These are phyloP conservation scores for Tuber indicum DNA, from an alignment of 495 filamentous ascomycete genomes.

Conservation along the genomic window DNA sequence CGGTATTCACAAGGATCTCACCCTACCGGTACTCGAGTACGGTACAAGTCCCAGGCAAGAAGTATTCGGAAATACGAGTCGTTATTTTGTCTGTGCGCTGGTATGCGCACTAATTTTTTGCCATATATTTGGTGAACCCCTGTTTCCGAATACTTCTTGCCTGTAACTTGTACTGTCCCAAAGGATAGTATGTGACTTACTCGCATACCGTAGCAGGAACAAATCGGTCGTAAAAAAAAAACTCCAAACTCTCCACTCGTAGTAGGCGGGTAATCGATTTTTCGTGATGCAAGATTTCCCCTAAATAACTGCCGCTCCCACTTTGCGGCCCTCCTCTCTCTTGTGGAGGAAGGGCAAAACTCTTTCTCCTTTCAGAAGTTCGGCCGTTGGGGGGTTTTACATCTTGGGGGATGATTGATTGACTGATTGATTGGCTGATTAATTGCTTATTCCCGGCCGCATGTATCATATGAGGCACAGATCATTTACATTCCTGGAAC, in stretches of 20 bases:
- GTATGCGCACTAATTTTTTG: too few species aligned
- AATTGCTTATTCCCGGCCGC: not conserved
- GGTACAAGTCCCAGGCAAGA: too few species aligned
- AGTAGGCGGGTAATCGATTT: not conserved
- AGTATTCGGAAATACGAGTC: too few species aligned
- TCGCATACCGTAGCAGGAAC: not conserved
- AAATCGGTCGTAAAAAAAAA: not conserved
- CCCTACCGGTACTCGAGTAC: too few species aligned
- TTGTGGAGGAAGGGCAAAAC: not conserved
- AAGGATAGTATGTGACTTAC: not conserved
- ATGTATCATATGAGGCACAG: not conserved
- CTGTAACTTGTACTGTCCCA: too few species aligned
- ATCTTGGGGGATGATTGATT: not conserved
- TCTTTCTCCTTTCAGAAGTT: not conserved
- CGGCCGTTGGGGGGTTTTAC: not conserved
- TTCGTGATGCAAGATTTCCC: not conserved
- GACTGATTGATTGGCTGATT: not conserved
- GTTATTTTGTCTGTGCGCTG: too few species aligned
- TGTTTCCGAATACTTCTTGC: too few species aligned
- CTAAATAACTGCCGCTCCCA: not conserved
- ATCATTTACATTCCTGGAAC: constrained; percentile 2
- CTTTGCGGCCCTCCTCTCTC: not conserved
- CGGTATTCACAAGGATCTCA: constrained; percentile 2
- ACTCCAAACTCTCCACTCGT: not conserved
- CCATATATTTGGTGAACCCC: too few species aligned